Conservation (phyloP, 1,139 yeast genomes). For the Geotrichum klebahnii region DNA sequence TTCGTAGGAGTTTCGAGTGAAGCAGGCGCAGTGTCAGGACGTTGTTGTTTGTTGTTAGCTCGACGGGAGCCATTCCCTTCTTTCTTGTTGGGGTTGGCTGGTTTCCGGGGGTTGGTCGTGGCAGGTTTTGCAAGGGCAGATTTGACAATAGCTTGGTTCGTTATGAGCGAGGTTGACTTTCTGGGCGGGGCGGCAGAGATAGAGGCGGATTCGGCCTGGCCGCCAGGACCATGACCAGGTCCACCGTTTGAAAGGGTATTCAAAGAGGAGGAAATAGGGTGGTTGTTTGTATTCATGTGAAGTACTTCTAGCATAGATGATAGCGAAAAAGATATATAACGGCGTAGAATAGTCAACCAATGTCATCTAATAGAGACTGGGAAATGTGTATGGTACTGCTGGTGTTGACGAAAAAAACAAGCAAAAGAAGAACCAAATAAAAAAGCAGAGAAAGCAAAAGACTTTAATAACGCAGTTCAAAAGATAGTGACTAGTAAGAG, state of each 20-base stretch:
- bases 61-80: neutral
- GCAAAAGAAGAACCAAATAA: neutral
- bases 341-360: neutral
- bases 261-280: slow-evolving; percentile 3
- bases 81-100: slow-evolving; percentile 5
- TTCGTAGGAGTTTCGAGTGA: too few relatives aligned
- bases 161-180: slow-evolving; percentile 26
- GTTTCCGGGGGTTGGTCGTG: slow-evolving; percentile 8
- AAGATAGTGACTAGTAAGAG: too few relatives aligned
- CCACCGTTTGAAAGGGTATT: slow-evolving; percentile 35
- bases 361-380: slow-evolving; percentile 8
- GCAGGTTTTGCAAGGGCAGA: slow-evolving; percentile 27
- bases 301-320: slow-evolving; percentile 15
- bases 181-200: slow-evolving; percentile 4
- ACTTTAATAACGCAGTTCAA: too few relatives aligned
- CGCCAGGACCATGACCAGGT: slow-evolving; percentile 25
- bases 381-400: too few relatives aligned
- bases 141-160: slow-evolving; percentile 33
- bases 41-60: neutral
- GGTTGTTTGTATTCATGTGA: slow-evolving; percentile 15
- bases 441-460: neutral
- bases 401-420: neutral
- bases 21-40: too few relatives aligned
- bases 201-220: slow-evolving; percentile 4
- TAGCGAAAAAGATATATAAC: neutral